Evolutionary conservation across 805 yeast genomes (phyloP).

Genomic region (Lachancea nothofagi): DNA sequence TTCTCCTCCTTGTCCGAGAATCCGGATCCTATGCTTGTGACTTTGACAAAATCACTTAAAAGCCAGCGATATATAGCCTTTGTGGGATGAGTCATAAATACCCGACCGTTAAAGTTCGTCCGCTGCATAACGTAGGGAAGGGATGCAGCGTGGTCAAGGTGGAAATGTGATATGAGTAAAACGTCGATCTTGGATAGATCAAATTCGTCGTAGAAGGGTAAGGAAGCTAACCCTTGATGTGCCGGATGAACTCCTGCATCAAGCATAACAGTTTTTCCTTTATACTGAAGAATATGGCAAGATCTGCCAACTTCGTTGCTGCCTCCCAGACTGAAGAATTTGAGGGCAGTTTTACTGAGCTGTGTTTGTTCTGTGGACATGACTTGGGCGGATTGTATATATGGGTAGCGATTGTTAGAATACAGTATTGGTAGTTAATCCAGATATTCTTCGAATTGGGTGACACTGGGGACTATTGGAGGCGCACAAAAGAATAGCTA

Average conservation of each 20-base stretch:
- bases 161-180: conserved; percentile 87
- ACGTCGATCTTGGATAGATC: conserved; percentile 85
- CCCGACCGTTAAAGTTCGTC: conserved; percentile 90
- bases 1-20: conserved; percentile 39
- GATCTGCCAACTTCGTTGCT: conserved; percentile 97
- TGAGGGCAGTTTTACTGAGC: conserved; percentile 36
- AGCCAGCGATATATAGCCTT: conserved; percentile 97
- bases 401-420: too few relatives aligned
- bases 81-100: conserved; percentile 98
- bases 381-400: too few relatives aligned
- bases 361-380: conserved; percentile 4
- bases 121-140: conserved; percentile 97
- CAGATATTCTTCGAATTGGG: too few relatives aligned
- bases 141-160: conserved; percentile 96
- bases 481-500: background rate
- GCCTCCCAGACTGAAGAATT: conserved; percentile 92
- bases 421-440: too few relatives aligned
- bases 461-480: too few relatives aligned
- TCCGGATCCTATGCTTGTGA: conserved; percentile 54
- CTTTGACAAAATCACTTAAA: conserved; percentile 87
- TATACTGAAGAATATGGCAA: conserved; percentile 86
- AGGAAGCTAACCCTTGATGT: conserved; percentile 75
- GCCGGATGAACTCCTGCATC: conserved; percentile 99
- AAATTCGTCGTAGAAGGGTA: conserved; percentile 94
- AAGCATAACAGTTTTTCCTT: conserved; percentile 90